Percentiles rank a stretch among this genome's conserved stretches.
phyloP scores from a whole-genome alignment of 176 grass and related monocot species.

The Phragmites australis region DNA sequence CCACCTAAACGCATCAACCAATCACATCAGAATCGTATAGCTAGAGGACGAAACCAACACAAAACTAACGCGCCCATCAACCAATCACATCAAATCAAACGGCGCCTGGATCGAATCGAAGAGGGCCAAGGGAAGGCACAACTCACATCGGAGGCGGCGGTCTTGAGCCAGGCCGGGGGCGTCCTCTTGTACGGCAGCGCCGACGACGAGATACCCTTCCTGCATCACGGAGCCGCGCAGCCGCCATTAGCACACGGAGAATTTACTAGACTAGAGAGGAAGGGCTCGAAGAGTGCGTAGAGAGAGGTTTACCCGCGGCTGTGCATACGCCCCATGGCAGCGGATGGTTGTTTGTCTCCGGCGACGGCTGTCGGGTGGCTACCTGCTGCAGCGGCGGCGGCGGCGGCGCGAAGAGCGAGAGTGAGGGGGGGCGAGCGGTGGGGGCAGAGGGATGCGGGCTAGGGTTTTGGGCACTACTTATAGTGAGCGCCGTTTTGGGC shows the following conservation, averaged over 20 bases:
- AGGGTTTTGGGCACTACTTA: constrained; percentile 50
- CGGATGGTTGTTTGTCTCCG: not conserved
- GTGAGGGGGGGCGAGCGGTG: constrained; percentile 33
- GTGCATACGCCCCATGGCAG: constrained; percentile 83
- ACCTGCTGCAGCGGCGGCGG: constrained; percentile 23
- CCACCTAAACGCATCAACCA: constrained; percentile 24
- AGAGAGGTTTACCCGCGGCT: constrained; percentile 50
- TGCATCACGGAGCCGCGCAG: not conserved
- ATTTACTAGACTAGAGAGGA: not conserved
- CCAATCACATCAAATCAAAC: not conserved
- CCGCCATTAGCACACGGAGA: constrained; percentile 36
- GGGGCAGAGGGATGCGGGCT: not conserved
- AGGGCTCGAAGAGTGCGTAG: not conserved
- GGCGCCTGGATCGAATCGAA: not conserved
- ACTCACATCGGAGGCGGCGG: constrained; percentile 59
- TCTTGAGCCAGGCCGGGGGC: constrained; percentile 77
- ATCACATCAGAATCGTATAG: not conserved
- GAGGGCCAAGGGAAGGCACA: not conserved
- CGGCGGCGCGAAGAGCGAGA: constrained; percentile 37
- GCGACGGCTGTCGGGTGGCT: not conserved
- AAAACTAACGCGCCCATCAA: no score
- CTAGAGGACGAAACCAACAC: not conserved
- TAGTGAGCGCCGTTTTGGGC: constrained; percentile 4
- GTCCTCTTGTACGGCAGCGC: constrained; percentile 90
- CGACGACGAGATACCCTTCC: constrained; percentile 89